Base-by-base conservation (phyloP, 345 rosid species). In the Cochlearia excelsa region DNA sequence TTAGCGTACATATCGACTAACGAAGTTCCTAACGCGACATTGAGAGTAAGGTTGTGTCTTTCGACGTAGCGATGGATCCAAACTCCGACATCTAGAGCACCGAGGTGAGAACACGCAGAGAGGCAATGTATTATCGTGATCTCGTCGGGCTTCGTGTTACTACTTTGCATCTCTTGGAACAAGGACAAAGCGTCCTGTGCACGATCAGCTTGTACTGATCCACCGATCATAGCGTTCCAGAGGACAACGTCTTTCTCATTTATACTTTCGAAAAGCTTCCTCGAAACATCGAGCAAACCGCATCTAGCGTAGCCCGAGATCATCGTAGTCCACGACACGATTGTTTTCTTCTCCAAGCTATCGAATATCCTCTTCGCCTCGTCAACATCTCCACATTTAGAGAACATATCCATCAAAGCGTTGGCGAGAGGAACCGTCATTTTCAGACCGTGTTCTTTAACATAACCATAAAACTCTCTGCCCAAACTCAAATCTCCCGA, bases 211-310 rank as follows among this genome's bases (percentile, higher is more conserved):
- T 81, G 86, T 54, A 84, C 84, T 34, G 77, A 83, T 38, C 85
- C 81, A 47, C 95, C 95, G 9, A 91, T 91, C 29, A 91, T 75
- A 43, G 84, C 92, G 79, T 88, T 91, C 98, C 90, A 91, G 26
- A 88, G 63, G 49, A 86, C 83, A 53, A 77, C 85, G 71, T 83
- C 84, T 76, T 84, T 91, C 54, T 85, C 90, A 1, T 77, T 85
- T 82, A 88, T 74, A 30, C 55, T 78, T 67, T 78, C 67, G 39
- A 91, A 84, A 64, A 84, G 54, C 57, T 77, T 79, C 72, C 77
- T 72, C 3, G 92, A 83, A 44, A 54, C 69, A 73, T 79, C 87
- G 11, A 86, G 73, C 41, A 72, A 70, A 27, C 88, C 92, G 34
- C 59, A 73, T 67, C 78, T 86, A 61, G 88, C 83, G 65, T 91